Evolutionary conservation across 495 filamentous ascomycete genomes (phyloP), one percentile per base, ranked within the genome.

Genomic region (Neurospora sp.): DNA sequence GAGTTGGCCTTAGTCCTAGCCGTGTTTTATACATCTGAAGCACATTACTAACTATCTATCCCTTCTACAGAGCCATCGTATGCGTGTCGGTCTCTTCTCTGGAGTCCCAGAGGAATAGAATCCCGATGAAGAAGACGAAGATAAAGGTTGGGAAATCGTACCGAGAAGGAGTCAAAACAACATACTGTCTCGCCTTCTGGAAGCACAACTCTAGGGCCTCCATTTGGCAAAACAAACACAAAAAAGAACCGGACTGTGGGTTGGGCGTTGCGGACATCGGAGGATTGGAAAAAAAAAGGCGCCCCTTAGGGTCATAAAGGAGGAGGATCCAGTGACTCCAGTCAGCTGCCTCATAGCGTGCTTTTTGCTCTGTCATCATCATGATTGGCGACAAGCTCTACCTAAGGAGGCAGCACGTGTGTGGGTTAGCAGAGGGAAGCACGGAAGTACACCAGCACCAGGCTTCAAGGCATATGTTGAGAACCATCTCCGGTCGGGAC

Each of bases 61-160:
- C 4, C 5, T 35, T 35, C 10, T 20, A 38, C 78, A 92, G 90
- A 90, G 87, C 79, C 90, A 92, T 80, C 90, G 90, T 54, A 90
- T 92, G 86, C 85, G 90, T 75, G 87, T 92, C 73, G 88, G 88
- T 27, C 79, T 92, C 66, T 90, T 92, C 78, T 90, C 88, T 39
- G 88, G 86, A 14, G 79, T 84, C 62, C 88, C 88, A 41, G 89
- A 90, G 73, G 88, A 90, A 40, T 84, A 79, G 81, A 66, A 73
- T 70, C 75, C 27, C 70, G 73, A 73, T 72, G 75, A 74, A 71
- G 69, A 77, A 35, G 35, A 5, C 44, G 66, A 73, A 71, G 54
- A 76, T 70, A 42, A 39, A 72, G 37, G 31, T 62, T 42, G 72
- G 46, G 42, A 70, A 71, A 42, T 4, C 69, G 72, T 66, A 23